A percentile compares a stretch with the other conserved stretches of the same genome.
Evolutionary conservation across 441 rosid species (phyloP).

Genomic region (Mallotus repandus): DNA sequence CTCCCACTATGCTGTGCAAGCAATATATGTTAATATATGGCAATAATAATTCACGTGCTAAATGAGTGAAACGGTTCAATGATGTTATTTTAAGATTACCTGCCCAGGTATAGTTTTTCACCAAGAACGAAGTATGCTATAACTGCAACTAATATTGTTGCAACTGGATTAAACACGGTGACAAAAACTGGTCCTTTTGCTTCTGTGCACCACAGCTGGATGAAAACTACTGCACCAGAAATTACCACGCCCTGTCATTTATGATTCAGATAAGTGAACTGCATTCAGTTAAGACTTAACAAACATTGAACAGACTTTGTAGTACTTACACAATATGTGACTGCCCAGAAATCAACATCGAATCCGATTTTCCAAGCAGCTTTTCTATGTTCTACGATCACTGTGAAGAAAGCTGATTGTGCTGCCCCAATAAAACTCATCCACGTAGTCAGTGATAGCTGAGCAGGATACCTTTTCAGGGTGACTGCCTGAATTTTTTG

Average conservation of each 20-base stretch:
- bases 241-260: constrained; percentile 52
- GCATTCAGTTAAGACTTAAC: neutral
- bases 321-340: constrained; percentile 51
- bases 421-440: constrained; percentile 57
- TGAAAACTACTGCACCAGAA: constrained; percentile 44
- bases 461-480: constrained; percentile 63
- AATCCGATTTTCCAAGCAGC: constrained; percentile 57
- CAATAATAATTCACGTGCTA: neutral
- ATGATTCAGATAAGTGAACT: constrained; percentile 8
- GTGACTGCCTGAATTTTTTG: constrained; percentile 43
- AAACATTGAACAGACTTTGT: neutral
- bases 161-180: constrained; percentile 67
- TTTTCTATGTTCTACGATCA: constrained; percentile 38
- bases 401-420: constrained; percentile 61
- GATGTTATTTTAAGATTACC: constrained; percentile 30
- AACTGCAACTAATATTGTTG: constrained; percentile 48
- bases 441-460: constrained; percentile 63
- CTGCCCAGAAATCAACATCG: constrained; percentile 59
- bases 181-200: constrained; percentile 65
- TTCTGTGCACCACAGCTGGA: constrained; percentile 62
- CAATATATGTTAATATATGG: neutral
- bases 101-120: constrained; percentile 63
- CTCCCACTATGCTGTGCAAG: constrained; percentile 55
- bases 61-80: neutral
- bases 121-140: constrained; percentile 55